A percentile compares a stretch with the other conserved stretches of the same genome.
phyloP scores from a whole-genome alignment of 2,329 filamentous ascomycete species.

The Clarireedia paspali region DNA sequence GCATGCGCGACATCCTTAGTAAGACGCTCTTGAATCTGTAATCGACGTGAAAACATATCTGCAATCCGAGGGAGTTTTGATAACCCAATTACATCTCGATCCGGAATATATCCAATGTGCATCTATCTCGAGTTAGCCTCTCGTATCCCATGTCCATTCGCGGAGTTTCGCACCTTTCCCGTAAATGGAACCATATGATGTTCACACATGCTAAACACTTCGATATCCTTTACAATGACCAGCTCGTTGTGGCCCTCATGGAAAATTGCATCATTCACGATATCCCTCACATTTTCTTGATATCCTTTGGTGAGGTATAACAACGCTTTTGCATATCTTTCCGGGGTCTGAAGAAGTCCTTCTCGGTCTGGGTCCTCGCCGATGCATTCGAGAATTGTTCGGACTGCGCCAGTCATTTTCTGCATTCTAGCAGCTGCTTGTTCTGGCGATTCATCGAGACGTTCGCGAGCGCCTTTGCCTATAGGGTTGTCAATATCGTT shows the following conservation, averaged over 20 bases:
- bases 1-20: slow-evolving; percentile 95
- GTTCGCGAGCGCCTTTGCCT: slow-evolving; percentile 58
- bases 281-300: slow-evolving; percentile 84
- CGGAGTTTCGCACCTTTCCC: slow-evolving; percentile 60
- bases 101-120: slow-evolving; percentile 97
- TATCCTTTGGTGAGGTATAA: slow-evolving; percentile 96
- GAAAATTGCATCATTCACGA: slow-evolving; percentile 91
- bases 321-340: slow-evolving; percentile 90
- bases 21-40: slow-evolving; percentile 93
- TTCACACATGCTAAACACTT: slow-evolving; percentile 90
- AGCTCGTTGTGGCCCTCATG: slow-evolving; percentile 95
- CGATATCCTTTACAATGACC: slow-evolving; percentile 96
- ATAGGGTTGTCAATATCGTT: not conserved
- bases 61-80: slow-evolving; percentile 94
- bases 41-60: slow-evolving; percentile 88
- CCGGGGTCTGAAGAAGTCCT: slow-evolving; percentile 61
- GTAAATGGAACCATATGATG: slow-evolving; percentile 96
- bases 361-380: slow-evolving; percentile 61
- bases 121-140: slow-evolving; percentile 49
- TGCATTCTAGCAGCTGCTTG: slow-evolving; percentile 45
- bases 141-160: not conserved
- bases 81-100: slow-evolving; percentile 83
- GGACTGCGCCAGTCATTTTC: slow-evolving; percentile 53
- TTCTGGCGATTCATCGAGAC: slow-evolving; percentile 48
- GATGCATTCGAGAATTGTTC: slow-evolving; percentile 60